Percentiles rank a stretch among this genome's conserved stretches.
These are phyloP conservation scores for Entamoeba histolytica DNA, from an alignment of 208 protist species.

Conservation along the genomic window DNA sequence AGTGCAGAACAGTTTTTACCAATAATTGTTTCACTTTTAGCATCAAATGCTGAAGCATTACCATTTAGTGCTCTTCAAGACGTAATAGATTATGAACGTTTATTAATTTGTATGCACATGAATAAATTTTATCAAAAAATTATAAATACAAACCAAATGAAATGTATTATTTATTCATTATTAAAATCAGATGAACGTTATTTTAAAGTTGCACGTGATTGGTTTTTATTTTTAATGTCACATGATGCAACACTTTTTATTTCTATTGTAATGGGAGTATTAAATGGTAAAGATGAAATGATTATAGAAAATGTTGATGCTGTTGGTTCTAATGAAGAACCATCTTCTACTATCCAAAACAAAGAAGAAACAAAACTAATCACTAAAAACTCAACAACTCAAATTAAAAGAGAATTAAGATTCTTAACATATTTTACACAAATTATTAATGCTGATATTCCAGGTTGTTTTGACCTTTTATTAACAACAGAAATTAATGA, in stretches of 20 bases:
- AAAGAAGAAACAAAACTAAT: not conserved
- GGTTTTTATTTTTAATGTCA: not conserved
- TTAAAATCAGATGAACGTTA: not conserved
- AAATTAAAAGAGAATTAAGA: not conserved
- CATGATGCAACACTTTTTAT: not conserved
- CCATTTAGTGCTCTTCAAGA: not conserved
- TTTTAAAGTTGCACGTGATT: not conserved
- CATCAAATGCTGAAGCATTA: not conserved
- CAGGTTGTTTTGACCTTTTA: not conserved
- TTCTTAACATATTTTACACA: not conserved
- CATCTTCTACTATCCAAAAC: not conserved
- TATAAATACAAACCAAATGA: not conserved
- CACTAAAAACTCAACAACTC: not conserved
- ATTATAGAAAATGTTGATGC: not conserved
- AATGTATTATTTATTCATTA: not conserved
- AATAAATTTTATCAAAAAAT: not conserved
- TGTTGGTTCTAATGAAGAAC: not conserved
- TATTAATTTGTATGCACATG: not conserved
- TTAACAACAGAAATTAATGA: not conserved
- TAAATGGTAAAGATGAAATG: not conserved
- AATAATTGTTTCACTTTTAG: not conserved
- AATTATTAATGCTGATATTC: not conserved
- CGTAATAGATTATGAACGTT: not conserved
- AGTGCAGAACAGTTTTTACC: not conserved
- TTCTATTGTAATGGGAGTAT: not conserved